Conservation (phyloP, 306 rosid species). For the Spatholobus suberectus region DNA sequence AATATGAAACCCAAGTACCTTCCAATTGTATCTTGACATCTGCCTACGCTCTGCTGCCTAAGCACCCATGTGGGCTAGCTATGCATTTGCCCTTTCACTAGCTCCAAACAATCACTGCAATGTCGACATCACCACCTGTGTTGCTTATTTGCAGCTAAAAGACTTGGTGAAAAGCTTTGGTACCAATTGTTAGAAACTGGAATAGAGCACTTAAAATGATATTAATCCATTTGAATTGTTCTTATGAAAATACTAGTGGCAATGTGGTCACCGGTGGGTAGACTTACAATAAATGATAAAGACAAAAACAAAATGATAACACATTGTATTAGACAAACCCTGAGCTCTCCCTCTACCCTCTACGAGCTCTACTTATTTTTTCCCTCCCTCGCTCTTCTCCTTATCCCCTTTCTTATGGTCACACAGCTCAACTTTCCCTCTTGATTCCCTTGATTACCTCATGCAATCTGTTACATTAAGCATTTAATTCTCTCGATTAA, state of each 20-base stretch:
- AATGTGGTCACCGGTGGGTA: not conserved
- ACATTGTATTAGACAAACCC: not conserved
- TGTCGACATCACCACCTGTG: not conserved
- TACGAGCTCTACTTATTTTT: not conserved
- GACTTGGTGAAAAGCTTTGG: not conserved
- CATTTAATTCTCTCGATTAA: not conserved
- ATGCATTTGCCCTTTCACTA: not conserved
- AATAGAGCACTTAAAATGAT: not conserved
- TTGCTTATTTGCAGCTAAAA: not conserved
- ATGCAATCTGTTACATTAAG: not conserved
- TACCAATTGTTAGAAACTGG: not conserved
- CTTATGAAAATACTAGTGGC: not conserved
- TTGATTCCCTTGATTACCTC: not conserved
- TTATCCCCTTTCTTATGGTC: not conserved
- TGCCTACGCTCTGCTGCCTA: too few species aligned
- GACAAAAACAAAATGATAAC: too few species aligned
- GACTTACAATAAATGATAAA: too few species aligned
- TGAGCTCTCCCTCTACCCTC: not conserved
- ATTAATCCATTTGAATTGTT: too few species aligned
- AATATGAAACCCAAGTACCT: too few species aligned
- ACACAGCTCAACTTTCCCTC: not conserved
- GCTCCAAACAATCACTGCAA: too few species aligned
- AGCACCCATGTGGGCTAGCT: not conserved
- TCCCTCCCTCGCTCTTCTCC: not conserved
- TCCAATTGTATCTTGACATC: too few species aligned